A percentile compares a stretch with the other conserved stretches of the same genome.
These are phyloP conservation scores for Mariannaea sp. DNA, from an alignment of 2,329 filamentous ascomycete species.

Conservation along the genomic window DNA sequence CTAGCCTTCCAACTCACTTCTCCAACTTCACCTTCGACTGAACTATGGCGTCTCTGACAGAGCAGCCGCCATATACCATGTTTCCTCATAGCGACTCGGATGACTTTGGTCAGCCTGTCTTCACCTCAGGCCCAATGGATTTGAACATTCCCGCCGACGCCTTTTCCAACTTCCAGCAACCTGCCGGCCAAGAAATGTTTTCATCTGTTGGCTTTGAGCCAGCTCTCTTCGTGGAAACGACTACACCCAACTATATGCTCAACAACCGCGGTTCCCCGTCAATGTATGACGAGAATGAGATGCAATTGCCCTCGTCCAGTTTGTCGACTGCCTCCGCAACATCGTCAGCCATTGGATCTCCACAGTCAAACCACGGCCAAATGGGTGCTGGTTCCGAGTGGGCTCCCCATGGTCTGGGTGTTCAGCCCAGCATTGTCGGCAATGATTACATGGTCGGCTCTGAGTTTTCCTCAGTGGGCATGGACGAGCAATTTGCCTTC, in stretches of 20 bases:
- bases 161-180: slow-evolving; percentile 47
- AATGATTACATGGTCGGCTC: slow-evolving; percentile 57
- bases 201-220: slow-evolving; percentile 51
- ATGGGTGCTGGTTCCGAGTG: slow-evolving; percentile 64
- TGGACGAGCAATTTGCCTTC: slow-evolving; percentile 56
- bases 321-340: slow-evolving; percentile 65
- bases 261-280: slow-evolving; percentile 53
- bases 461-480: slow-evolving; percentile 60
- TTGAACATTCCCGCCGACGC: slow-evolving; percentile 54
- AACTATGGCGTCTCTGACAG: slow-evolving; percentile 40
- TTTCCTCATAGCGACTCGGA: slow-evolving; percentile 41
- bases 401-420: slow-evolving; percentile 58
- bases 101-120: slow-evolving; percentile 47
- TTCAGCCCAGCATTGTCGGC: slow-evolving; percentile 68
- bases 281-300: slow-evolving; percentile 58
- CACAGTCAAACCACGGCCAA: slow-evolving; percentile 64
- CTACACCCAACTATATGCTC: slow-evolving; percentile 48
- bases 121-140: slow-evolving; percentile 51
- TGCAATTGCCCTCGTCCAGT: slow-evolving; percentile 59
- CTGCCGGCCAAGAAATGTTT: slow-evolving; percentile 41
- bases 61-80: slow-evolving; percentile 37
- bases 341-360: slow-evolving; percentile 70
- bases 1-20: slow-evolving; percentile 12
- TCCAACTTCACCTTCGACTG: slow-evolving; percentile 15
- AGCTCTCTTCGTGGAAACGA: slow-evolving; percentile 53